phyloP scores from a whole-genome alignment of 352 stramenopile species.

The Phytophthora macrochlamydospora region DNA sequence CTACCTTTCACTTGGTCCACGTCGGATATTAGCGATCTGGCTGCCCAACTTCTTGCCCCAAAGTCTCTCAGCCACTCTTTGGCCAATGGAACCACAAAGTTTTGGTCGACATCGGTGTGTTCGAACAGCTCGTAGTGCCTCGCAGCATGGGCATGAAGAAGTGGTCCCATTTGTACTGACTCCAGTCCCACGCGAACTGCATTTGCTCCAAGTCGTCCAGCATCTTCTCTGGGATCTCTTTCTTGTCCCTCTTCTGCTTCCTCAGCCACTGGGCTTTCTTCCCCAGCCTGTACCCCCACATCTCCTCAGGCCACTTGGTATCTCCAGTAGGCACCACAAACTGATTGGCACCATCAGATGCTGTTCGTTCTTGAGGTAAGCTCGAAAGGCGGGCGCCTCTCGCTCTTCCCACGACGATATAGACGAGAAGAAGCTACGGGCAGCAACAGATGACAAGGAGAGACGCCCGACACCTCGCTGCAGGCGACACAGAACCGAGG shows the following conservation, averaged over 20 bases:
- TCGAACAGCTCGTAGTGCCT: constrained; percentile 13
- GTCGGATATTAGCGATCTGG: constrained; percentile 46
- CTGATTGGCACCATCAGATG: constrained; percentile 9
- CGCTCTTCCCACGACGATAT: background rate
- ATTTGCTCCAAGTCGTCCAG: constrained; percentile 13
- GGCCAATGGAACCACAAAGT: constrained; percentile 32
- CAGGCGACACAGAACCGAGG: background rate
- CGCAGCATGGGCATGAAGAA: constrained; percentile 10
- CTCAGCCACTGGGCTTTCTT: constrained; percentile 12
- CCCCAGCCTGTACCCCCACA: constrained; percentile 12
- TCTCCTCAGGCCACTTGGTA: constrained; percentile 3
- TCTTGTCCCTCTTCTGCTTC: background rate
- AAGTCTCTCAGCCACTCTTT: constrained; percentile 29
- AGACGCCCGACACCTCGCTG: background rate
- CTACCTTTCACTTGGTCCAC: constrained; percentile 8
- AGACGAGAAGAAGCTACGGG: background rate
- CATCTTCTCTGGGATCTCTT: background rate
- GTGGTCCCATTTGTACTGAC: constrained; percentile 15
- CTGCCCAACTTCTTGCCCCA: constrained; percentile 39
- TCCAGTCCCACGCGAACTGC: constrained; percentile 8
- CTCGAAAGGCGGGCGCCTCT: constrained; percentile 3
- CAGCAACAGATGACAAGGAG: background rate
- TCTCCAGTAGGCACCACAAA: constrained; percentile 9
- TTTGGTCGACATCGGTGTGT: constrained; percentile 62
- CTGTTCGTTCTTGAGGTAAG: constrained; percentile 11